Conservation (phyloP, 163 green algal species). For the Scenedesmus sp. region DNA sequence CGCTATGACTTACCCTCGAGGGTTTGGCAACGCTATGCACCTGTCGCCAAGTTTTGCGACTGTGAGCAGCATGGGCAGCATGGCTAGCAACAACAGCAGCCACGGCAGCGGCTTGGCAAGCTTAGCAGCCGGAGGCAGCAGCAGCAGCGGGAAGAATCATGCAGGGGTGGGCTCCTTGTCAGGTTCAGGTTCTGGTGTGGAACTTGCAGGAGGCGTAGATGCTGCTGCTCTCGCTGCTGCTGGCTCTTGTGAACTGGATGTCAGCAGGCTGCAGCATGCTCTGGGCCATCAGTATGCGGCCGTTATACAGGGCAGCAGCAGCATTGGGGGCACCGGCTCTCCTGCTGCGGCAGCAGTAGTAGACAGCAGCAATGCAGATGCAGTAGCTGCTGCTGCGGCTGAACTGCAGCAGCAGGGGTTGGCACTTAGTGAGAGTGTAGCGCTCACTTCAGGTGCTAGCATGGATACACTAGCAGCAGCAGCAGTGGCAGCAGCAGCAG, state of each 20-base stretch:
- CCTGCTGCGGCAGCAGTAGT: slow-evolving; percentile 8
- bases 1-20: not conserved
- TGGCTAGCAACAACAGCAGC: slow-evolving; percentile 34
- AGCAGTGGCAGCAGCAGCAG: slow-evolving; percentile 8
- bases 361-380: slow-evolving; percentile 3
- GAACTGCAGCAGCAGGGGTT: not conserved
- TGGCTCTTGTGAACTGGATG: not conserved
- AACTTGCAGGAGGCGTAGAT: not conserved
- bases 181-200: not conserved
- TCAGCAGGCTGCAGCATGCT: not conserved
- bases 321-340: not conserved
- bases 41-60: slow-evolving; percentile 29
- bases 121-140: not conserved
- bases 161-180: not conserved
- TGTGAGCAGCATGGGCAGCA: slow-evolving; percentile 47
- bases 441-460: slow-evolving; percentile 17
- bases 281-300: slow-evolving; percentile 4
- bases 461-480: not conserved
- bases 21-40: not conserved
- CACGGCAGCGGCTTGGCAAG: not conserved
- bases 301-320: not conserved
- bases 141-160: not conserved
- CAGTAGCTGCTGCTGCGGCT: not conserved
- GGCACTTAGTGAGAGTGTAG: slow-evolving; percentile 33
- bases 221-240: not conserved